These are phyloP conservation scores for Plectranthus barbatus DNA, from an alignment of 257 asterid genomes.

Conservation along the genomic window DNA sequence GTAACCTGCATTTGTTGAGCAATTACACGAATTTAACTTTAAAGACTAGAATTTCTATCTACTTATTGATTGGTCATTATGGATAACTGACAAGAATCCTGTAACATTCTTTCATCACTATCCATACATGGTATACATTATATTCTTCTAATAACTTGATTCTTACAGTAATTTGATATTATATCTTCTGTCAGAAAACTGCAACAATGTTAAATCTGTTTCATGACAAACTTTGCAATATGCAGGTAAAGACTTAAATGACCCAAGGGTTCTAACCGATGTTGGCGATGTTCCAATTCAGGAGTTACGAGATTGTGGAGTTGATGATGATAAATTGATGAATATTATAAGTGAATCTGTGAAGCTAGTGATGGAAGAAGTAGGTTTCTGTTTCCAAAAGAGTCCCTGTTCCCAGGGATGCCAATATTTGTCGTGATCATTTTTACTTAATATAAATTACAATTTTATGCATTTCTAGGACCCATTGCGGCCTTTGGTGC, in stretches of 20 bases:
- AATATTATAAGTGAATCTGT: constrained; percentile 75
- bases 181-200: neutral
- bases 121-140: neutral
- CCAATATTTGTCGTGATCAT: neutral
- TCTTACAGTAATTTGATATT: too few species aligned
- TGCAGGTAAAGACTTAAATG: constrained; percentile 78
- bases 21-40: neutral
- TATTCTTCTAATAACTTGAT: neutral
- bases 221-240: constrained; percentile 4
- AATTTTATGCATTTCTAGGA: constrained; percentile 30
- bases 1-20: neutral
- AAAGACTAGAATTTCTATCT: too few species aligned
- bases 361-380: constrained; percentile 94
- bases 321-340: constrained; percentile 90
- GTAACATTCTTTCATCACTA: neutral
- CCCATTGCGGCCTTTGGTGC: constrained; percentile 87
- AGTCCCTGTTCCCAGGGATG: constrained; percentile 1
- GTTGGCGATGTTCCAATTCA: constrained; percentile 95
- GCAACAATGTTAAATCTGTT: neutral
- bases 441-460: neutral
- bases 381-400: constrained; percentile 29
- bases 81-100: too few species aligned
- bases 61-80: too few species aligned
- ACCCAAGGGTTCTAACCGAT: constrained; percentile 80
- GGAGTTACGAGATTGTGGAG: constrained; percentile 89